Evolutionary conservation across 2,329 filamentous ascomycete genomes (phyloP).

Genomic region (Aureobasidium vineae): DNA sequence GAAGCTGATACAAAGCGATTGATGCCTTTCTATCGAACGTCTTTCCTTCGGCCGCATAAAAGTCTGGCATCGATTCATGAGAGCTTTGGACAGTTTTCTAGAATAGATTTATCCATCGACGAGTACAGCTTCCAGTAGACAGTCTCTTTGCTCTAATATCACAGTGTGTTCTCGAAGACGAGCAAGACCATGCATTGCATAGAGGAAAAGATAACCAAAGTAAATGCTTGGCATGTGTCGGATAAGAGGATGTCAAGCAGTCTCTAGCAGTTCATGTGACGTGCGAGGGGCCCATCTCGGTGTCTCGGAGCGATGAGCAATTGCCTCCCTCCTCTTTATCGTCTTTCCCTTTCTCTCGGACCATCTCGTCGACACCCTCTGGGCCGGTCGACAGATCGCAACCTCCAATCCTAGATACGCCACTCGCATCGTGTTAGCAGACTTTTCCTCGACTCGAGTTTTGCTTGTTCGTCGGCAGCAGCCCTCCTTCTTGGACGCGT

Average conservation of each 20-base stretch:
- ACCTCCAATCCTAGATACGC: neutral
- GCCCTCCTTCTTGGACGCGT: slow-evolving; percentile 3
- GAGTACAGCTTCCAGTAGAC: too few species aligned
- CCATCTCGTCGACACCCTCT: slow-evolving; percentile 29
- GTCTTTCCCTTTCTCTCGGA: slow-evolving; percentile 22
- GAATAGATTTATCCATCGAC: neutral
- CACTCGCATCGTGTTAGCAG: neutral
- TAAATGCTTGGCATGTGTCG: neutral
- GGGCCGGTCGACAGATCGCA: slow-evolving; percentile 27
- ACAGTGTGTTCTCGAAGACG: neutral
- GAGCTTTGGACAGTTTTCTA: neutral
- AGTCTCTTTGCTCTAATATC: neutral
- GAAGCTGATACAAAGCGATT: neutral
- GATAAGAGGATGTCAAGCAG: neutral
- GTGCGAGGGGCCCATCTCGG: slow-evolving; percentile 11
- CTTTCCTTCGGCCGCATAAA: neutral
- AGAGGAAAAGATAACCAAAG: neutral
- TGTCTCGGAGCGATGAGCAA: slow-evolving; percentile 22
- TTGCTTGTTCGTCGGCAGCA: slow-evolving; percentile 20
- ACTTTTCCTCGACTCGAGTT: slow-evolving; percentile 2
- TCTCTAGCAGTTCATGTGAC: neutral
- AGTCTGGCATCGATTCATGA: neutral
- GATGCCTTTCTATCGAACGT: neutral
- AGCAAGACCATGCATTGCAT: neutral
- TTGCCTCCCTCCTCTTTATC: slow-evolving; percentile 23